phyloP scores from a whole-genome alignment of 768 basidiomycete species.

The Rhizopogon sp. region DNA sequence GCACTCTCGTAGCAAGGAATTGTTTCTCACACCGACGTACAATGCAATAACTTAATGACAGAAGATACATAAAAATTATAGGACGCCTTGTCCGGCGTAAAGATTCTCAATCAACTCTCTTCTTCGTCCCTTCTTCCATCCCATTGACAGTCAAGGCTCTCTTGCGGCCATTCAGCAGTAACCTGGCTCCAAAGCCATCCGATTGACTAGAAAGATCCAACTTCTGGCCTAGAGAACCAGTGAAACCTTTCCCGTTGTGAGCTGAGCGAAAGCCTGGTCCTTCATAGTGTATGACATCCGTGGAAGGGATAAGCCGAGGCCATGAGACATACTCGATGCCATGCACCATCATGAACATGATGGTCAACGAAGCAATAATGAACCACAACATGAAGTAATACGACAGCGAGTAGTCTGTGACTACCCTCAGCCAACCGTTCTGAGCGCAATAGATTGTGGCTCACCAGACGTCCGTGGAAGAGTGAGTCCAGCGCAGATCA shows the following conservation, averaged over 20 bases:
- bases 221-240: constrained; percentile 28
- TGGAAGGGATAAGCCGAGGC: constrained; percentile 80
- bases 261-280: constrained; percentile 85
- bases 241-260: constrained; percentile 71
- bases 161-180: constrained; percentile 30
- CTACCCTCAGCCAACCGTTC: constrained; percentile 2
- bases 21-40: too few species aligned
- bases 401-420: constrained; percentile 73
- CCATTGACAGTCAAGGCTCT: constrained; percentile 29
- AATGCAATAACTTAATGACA: too few species aligned
- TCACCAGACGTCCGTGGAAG: constrained; percentile 83
- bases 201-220: constrained; percentile 30
- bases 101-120: constrained; percentile 57
- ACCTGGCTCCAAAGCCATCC: constrained; percentile 30
- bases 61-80: constrained; percentile 4
- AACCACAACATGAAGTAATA: constrained; percentile 87
- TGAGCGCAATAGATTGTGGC: constrained; percentile 22
- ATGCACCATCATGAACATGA: constrained; percentile 73
- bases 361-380: constrained; percentile 51
- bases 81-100: too few species aligned
- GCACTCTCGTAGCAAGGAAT: too few species aligned
- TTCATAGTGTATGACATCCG: constrained; percentile 77
- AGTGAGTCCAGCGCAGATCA: constrained; percentile 83
- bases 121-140: constrained; percentile 72
- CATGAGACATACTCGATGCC: constrained; percentile 95